Evolutionary conservation across 2,329 filamentous ascomycete genomes (phyloP).

Genomic region (Fusarium begoniae): DNA sequence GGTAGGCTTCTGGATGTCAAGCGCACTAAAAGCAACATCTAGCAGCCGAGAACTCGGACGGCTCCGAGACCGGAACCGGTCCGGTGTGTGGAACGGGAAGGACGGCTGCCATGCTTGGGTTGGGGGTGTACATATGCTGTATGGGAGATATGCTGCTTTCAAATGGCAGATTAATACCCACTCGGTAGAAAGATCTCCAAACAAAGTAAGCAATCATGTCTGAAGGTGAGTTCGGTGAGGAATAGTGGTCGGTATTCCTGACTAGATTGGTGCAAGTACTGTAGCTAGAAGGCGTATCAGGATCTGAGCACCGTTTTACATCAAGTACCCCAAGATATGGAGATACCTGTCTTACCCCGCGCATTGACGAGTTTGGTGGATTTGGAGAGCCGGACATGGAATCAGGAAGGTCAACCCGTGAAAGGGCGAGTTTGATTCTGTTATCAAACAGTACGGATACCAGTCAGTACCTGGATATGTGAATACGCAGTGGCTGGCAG

Average conservation of each 20-base stretch:
- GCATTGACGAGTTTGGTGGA: not conserved
- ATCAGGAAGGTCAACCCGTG: conserved; percentile 33
- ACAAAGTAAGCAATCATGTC: conserved; percentile 1
- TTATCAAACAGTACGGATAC: not conserved
- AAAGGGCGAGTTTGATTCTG: not conserved
- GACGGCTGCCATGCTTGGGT: conserved; percentile 10
- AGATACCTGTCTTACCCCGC: conserved; percentile 21
- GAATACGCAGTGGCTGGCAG: not conserved
- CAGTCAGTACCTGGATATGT: not conserved
- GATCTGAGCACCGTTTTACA: not conserved
- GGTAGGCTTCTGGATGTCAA: conserved; percentile 30
- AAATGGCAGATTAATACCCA: not conserved
- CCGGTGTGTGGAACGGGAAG: conserved; percentile 27
- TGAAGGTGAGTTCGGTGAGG: conserved; percentile 21
- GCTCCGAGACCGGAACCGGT: conserved; percentile 40
- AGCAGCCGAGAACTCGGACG: conserved; percentile 14
- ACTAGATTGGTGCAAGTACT: conserved; percentile 3
- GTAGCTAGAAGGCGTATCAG: conserved; percentile 23
- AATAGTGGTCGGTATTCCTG: conserved; percentile 4
- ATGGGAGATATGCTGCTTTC: not conserved
- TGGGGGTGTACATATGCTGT: not conserved
- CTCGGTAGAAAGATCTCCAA: not conserved
- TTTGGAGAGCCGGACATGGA: conserved; percentile 9
- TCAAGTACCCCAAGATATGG: conserved; percentile 16
- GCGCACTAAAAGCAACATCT: conserved; percentile 1